phyloP scores from a whole-genome alignment of 176 grass and related monocot genomes.

The Alopecurus myosuroides region DNA sequence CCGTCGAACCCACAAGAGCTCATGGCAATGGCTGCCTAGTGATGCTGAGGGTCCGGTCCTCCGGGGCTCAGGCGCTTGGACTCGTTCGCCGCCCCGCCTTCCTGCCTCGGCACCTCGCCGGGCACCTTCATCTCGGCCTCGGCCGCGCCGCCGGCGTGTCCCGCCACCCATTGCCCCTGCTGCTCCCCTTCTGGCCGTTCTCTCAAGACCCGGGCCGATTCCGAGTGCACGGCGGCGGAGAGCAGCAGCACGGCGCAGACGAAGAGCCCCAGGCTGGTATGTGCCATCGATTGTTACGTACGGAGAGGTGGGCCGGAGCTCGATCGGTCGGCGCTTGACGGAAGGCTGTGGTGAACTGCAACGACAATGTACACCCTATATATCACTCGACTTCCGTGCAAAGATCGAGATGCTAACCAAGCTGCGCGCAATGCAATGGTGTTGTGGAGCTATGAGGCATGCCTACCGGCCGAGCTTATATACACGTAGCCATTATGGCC shows the following conservation, averaged over 20 bases:
- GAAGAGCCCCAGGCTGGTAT: not conserved
- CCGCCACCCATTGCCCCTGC: not conserved
- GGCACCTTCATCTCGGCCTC: constrained; percentile 5
- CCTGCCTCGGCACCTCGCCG: not conserved
- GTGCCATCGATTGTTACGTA: constrained; percentile 31
- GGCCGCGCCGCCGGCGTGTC: not conserved
- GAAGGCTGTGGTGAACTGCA: not conserved
- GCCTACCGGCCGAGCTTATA: constrained; percentile 19
- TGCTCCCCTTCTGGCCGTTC: not conserved
- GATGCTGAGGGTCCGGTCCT: constrained; percentile 75
- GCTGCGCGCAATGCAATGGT: not conserved
- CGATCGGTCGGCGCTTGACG: not conserved
- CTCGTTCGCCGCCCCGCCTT: constrained; percentile 1
- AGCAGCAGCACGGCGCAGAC: constrained; percentile 46
- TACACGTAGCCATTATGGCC: not conserved
- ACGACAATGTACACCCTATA: constrained; percentile 2
- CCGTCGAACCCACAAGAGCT: not conserved
- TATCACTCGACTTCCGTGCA: not conserved
- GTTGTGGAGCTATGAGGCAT: not conserved
- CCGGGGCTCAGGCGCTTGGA: constrained; percentile 73
- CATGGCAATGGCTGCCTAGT: constrained; percentile 5
- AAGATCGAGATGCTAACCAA: not conserved
- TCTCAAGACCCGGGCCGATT: constrained; percentile 36
- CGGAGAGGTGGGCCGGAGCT: not conserved
- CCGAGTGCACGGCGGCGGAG: not conserved